Evolutionary conservation across 352 stramenopile species (phyloP).

Genomic region (Phytopythium mirpurense): DNA sequence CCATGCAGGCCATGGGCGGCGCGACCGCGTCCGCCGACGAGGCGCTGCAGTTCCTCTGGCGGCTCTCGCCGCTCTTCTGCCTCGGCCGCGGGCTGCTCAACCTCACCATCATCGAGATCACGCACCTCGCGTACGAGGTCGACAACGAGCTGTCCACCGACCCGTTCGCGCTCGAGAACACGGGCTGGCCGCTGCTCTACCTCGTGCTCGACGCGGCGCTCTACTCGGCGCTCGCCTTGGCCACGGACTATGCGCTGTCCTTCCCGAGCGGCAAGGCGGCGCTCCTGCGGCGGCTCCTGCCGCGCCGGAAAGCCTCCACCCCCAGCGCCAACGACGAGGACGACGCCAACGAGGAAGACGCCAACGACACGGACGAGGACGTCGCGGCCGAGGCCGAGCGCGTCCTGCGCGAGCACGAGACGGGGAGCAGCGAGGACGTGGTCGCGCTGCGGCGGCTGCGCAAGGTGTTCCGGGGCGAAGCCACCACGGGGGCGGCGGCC

Average conservation of each 20-base stretch:
- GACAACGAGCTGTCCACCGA: slow-evolving; percentile 21
- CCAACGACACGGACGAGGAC: slow-evolving; percentile 1
- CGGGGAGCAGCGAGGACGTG: slow-evolving; percentile 26
- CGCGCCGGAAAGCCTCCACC: no score
- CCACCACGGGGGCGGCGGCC: slow-evolving; percentile 9
- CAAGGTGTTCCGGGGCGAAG: slow-evolving; percentile 30
- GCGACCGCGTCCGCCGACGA: slow-evolving; percentile 40
- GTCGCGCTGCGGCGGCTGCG: slow-evolving; percentile 30
- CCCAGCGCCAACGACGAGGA: no score
- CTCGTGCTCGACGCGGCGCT: slow-evolving; percentile 33
- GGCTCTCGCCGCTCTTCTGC: slow-evolving; percentile 59
- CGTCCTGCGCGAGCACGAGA: background rate
- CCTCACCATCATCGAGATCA: slow-evolving; percentile 33
- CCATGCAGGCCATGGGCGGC: slow-evolving; percentile 39
- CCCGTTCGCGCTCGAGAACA: slow-evolving; percentile 52
- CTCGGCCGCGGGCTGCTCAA: slow-evolving; percentile 45
- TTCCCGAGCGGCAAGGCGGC: slow-evolving; percentile 39
- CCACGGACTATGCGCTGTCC: slow-evolving; percentile 48
- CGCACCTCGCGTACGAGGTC: slow-evolving; percentile 19
- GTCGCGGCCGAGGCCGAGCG: slow-evolving; percentile 6
- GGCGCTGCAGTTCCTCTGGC: slow-evolving; percentile 65
- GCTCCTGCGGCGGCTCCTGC: slow-evolving; percentile 1
- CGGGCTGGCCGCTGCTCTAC: slow-evolving; percentile 60
- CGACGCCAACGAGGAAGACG: background rate
- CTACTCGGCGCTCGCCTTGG: slow-evolving; percentile 38